A percentile compares a stretch with the other conserved stretches of the same genome.
Conservation (phyloP, 495 filamentous ascomycete species). For the Margaritispora aquatica region DNA sequence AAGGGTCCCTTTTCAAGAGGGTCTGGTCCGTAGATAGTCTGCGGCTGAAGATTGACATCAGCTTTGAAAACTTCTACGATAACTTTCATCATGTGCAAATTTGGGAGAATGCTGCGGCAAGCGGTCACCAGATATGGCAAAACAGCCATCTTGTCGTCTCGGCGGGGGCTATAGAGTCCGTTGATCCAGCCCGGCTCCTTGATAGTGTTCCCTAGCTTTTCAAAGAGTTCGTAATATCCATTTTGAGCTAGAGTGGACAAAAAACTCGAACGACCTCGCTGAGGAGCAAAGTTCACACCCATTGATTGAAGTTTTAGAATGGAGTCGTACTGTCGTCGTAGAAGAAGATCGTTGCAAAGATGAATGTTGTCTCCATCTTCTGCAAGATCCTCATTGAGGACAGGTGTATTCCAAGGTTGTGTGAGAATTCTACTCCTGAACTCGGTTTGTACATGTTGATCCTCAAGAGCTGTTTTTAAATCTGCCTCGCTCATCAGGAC, state of each 20-base stretch:
- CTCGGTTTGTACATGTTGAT: not conserved
- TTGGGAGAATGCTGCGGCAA: slow-evolving; percentile 27
- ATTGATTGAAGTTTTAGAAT: not conserved
- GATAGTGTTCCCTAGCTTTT: not conserved
- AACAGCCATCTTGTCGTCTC: not conserved
- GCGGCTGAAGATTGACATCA: slow-evolving; percentile 25
- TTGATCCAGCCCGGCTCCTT: not conserved
- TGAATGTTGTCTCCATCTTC: not conserved
- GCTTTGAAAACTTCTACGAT: slow-evolving; percentile 35
- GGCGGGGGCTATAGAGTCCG: not conserved
- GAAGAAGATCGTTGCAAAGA: not conserved
- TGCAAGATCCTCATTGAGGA: not conserved
- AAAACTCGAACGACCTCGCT: not conserved
- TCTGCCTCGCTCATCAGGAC: not conserved
- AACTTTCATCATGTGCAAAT: slow-evolving; percentile 35
- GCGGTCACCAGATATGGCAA: not conserved
- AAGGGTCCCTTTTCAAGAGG: no score
- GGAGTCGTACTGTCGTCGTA: not conserved
- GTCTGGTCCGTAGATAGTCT: not conserved
- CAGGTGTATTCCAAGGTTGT: not conserved
- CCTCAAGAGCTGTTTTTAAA: not conserved
- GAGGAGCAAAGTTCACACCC: not conserved
- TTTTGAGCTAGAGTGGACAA: not conserved
- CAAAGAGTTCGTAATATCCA: not conserved
- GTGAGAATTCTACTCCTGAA: not conserved